Evolutionary conservation across 768 basidiomycete genomes (phyloP), one percentile per base, ranked within the genome.

Genomic region (Imleria badia): DNA sequence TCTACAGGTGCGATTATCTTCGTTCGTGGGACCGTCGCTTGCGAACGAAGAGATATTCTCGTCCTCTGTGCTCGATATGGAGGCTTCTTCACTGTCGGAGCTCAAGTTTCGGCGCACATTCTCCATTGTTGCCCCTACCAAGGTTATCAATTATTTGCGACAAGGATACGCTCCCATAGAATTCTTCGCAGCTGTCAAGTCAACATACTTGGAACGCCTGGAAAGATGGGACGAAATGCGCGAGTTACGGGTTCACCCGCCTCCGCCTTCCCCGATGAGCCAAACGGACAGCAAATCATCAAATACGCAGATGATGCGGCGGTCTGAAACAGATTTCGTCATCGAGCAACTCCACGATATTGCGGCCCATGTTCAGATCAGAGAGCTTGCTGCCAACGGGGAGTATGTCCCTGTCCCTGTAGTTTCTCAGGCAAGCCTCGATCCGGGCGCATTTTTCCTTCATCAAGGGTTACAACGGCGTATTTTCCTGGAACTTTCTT

Each of bases 191-290:
- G 79, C 85, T 8, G 77, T 88, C 55, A 85, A 83, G 46, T 82
- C 91, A 14, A 87, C 86, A 15, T 98, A 96, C 70, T 70, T 98
- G 61, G 89, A 92, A 57, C 83, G 93, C 7, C 75, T 98, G 72
- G 93, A 94, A 65, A 82, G 89, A 52, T 97, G 94, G 94, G 96
- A 98, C 66, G 90, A 94, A 66, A 80, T 91, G 77, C 84, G 94
- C 33, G 94, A 98, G 59, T 83, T 88, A 45, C 82, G 83, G 59
- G 72, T 75, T 55, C 74, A 66, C 64, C 73, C 72, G 58, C 69
- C 58, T 35, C 70, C 76, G 40, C 66, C 74, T 43, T 72, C 68
- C 50, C 50, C 66, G 23, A 54, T 48, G 29, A 62, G 63, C 35
- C 67, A 65, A 45, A 20, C 53, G 4, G 80, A 82, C 43, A 72